Evolutionary conservation across 2,329 filamentous ascomycete species (phyloP).

Genomic region (Fusarium denticulatum): DNA sequence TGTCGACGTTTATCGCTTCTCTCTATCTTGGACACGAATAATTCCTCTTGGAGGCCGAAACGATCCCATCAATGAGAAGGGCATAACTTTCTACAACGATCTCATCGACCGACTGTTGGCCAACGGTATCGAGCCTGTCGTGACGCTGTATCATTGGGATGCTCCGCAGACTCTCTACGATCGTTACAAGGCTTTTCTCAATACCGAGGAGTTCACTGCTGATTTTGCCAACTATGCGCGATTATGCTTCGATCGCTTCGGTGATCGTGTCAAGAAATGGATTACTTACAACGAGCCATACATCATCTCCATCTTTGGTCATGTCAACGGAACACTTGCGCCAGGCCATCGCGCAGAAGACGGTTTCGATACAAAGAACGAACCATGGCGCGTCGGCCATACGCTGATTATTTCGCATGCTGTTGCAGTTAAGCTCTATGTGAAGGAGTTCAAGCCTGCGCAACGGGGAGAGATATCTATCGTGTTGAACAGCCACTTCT

Average conservation of each 20-base stretch:
- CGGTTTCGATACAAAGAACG: not conserved
- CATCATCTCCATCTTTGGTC: slow-evolving; percentile 39
- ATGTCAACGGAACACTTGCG: slow-evolving; percentile 31
- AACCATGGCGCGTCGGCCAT: not conserved
- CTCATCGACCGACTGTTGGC: not conserved
- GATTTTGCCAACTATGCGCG: not conserved
- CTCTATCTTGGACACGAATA: slow-evolving; percentile 70
- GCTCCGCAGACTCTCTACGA: not conserved
- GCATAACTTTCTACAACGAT: slow-evolving; percentile 1
- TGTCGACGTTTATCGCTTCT: slow-evolving; percentile 69
- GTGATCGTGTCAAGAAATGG: slow-evolving; percentile 31
- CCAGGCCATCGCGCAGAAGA: slow-evolving; percentile 19
- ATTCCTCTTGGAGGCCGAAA: slow-evolving; percentile 58
- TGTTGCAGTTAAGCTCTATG: not conserved
- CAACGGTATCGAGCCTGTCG: not conserved
- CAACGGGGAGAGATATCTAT: not conserved
- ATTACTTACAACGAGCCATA: slow-evolving; percentile 46
- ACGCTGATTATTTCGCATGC: not conserved
- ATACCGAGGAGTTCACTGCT: not conserved
- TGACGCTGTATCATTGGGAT: slow-evolving; percentile 1
- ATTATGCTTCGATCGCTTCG: not conserved
- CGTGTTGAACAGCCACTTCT: slow-evolving; percentile 1
- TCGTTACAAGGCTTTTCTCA: not conserved
- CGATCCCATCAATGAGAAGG: not conserved
- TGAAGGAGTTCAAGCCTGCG: not conserved